Percentiles rank a stretch among this genome's conserved stretches.
Evolutionary conservation across 2,329 filamentous ascomycete species (phyloP).

Genomic region (Tolypocladium tropicale): DNA sequence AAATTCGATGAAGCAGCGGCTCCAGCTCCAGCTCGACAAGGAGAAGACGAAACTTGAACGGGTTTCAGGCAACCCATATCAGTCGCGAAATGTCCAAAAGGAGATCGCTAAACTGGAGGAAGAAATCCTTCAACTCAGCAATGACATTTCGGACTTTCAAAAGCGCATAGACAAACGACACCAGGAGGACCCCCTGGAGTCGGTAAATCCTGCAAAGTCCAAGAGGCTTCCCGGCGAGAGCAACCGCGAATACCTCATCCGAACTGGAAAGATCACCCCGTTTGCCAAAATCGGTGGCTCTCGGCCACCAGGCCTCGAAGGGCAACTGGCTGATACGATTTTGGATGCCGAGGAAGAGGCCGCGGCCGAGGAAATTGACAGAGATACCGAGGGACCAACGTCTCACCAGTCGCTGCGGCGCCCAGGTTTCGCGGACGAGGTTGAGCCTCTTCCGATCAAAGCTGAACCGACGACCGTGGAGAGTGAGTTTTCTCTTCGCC

Average conservation of each 20-base stretch:
- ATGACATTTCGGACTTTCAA: slow-evolving; percentile 72
- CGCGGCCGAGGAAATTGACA: slow-evolving; percentile 27
- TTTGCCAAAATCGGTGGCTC: slow-evolving; percentile 70
- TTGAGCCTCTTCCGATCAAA: not conserved
- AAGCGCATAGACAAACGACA: slow-evolving; percentile 70
- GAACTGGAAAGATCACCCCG: slow-evolving; percentile 94
- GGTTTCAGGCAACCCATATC: slow-evolving; percentile 32
- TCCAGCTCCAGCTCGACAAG: slow-evolving; percentile 54
- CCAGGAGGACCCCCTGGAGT: slow-evolving; percentile 35
- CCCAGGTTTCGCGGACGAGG: slow-evolving; percentile 53
- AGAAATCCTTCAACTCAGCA: slow-evolving; percentile 53
- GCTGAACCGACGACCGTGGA: slow-evolving; percentile 22
- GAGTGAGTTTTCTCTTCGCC: slow-evolving; percentile 47
- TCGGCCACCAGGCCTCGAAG: slow-evolving; percentile 50
- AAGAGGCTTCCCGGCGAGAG: slow-evolving; percentile 67
- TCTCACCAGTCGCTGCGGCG: slow-evolving; percentile 66
- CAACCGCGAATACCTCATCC: slow-evolving; percentile 79
- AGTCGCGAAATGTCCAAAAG: slow-evolving; percentile 47
- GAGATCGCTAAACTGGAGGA: slow-evolving; percentile 58
- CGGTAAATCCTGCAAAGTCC: slow-evolving; percentile 35
- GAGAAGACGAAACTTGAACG: slow-evolving; percentile 36
- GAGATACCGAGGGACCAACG: slow-evolving; percentile 35
- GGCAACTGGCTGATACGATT: slow-evolving; percentile 66
- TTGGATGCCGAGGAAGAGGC: slow-evolving; percentile 73
- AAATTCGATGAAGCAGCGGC: slow-evolving; percentile 41